These are phyloP conservation scores for Cyberlindnera bimundalis DNA, from an alignment of 805 yeast species.

Conservation along the genomic window DNA sequence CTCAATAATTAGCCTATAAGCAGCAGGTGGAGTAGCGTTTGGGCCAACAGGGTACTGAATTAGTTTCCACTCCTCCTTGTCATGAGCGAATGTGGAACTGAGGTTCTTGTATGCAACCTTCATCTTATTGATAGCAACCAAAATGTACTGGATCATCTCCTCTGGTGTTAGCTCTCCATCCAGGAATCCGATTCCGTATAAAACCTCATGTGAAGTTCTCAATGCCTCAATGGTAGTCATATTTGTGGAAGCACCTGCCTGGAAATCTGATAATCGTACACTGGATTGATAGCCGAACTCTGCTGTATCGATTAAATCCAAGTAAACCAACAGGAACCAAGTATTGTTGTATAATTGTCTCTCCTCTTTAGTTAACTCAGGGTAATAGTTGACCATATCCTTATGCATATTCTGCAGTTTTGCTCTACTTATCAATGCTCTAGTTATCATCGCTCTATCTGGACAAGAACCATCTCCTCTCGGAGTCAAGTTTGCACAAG, in stretches of 20 bases:
- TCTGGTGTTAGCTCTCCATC: conserved; percentile 6
- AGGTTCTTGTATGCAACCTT: neutral
- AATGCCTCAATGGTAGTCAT: neutral
- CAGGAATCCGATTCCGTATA: conserved; percentile 1
- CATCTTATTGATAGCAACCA: neutral
- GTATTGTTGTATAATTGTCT: neutral
- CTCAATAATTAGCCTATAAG: neutral
- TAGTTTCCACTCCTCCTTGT: neutral
- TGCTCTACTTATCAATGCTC: neutral
- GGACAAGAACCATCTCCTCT: neutral
- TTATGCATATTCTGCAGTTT: conserved; percentile 1
- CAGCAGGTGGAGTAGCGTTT: neutral
- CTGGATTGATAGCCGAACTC: neutral
- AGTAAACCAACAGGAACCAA: neutral
- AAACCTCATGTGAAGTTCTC: conserved; percentile 1
- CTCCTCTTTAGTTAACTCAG: neutral
- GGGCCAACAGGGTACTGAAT: neutral
- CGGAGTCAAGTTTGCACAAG: neutral
- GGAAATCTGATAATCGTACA: neutral
- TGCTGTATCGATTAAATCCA: conserved; percentile 2
- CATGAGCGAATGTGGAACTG: neutral
- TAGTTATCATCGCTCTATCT: conserved; percentile 1
- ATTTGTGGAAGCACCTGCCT: neutral
- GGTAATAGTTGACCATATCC: conserved; percentile 1
- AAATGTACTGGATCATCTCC: neutral